These are phyloP conservation scores for Mycena rosella DNA, from an alignment of 768 basidiomycete species.

Conservation along the genomic window DNA sequence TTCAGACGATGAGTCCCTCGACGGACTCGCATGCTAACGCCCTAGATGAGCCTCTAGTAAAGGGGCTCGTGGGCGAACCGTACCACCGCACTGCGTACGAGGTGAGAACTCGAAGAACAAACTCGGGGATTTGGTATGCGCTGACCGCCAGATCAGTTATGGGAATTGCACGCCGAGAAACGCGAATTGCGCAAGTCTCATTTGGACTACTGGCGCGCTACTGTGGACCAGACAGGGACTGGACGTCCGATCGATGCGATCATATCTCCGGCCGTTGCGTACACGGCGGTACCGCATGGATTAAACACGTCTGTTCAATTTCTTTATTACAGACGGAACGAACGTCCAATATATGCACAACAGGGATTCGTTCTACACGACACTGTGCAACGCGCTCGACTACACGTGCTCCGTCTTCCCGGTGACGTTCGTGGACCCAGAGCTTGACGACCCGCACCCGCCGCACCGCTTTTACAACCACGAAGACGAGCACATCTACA, in stretches of 20 bases:
- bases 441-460: slow-evolving; percentile 60
- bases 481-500: slow-evolving; percentile 64
- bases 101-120: slow-evolving; percentile 44
- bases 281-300: slow-evolving; percentile 74
- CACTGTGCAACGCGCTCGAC: slow-evolving; percentile 75
- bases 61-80: slow-evolving; percentile 59
- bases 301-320: slow-evolving; percentile 55
- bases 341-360: neutral
- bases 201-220: slow-evolving; percentile 72
- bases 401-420: slow-evolving; percentile 72
- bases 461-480: slow-evolving; percentile 65
- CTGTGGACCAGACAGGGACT: slow-evolving; percentile 64
- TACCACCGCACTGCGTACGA: slow-evolving; percentile 57
- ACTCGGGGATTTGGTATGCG: neutral
- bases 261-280: slow-evolving; percentile 72
- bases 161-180: slow-evolving; percentile 71
- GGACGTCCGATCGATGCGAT: slow-evolving; percentile 82
- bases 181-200: slow-evolving; percentile 67
- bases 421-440: slow-evolving; percentile 71
- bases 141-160: slow-evolving; percentile 62
- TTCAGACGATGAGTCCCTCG: slow-evolving; percentile 63
- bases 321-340: neutral
- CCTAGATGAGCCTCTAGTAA: slow-evolving; percentile 58
- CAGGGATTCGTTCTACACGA: slow-evolving; percentile 72
- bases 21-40: slow-evolving; percentile 39